Conservation (phyloP, 768 basidiomycete genomes). For the Tricholoma matsutake region DNA sequence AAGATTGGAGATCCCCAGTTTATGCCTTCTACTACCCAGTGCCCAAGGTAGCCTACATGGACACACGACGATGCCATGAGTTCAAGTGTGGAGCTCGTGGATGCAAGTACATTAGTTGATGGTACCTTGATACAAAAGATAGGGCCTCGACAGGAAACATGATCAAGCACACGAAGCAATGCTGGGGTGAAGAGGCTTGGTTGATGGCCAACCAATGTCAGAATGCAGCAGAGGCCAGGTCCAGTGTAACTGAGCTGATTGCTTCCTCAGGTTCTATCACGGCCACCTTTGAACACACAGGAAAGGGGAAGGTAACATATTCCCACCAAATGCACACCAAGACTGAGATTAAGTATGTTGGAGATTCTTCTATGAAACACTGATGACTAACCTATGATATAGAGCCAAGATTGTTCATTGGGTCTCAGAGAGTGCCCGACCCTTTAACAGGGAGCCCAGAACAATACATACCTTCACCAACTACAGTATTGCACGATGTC, state of each 20-base stretch:
- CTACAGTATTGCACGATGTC: too few species aligned
- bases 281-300: background rate
- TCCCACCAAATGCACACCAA: background rate
- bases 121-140: too few species aligned
- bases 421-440: background rate
- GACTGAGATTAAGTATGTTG: background rate
- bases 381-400: background rate
- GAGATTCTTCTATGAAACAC: background rate
- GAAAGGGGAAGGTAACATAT: background rate
- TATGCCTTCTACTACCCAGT: too few species aligned
- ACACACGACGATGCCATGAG: background rate
- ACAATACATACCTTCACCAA: background rate
- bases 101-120: too few species aligned
- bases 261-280: background rate
- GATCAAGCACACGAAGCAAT: too few species aligned
- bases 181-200: too few species aligned
- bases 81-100: background rate
- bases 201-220: background rate
- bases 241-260: background rate
- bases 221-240: background rate
- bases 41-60: background rate
- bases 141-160: too few species aligned
- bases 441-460: background rate
- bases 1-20: background rate
- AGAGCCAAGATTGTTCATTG: background rate